Percentiles rank a stretch among this genome's conserved stretches.
These are phyloP conservation scores for Capsicum pubescens DNA, from an alignment of 257 asterid genomes.

Conservation along the genomic window DNA sequence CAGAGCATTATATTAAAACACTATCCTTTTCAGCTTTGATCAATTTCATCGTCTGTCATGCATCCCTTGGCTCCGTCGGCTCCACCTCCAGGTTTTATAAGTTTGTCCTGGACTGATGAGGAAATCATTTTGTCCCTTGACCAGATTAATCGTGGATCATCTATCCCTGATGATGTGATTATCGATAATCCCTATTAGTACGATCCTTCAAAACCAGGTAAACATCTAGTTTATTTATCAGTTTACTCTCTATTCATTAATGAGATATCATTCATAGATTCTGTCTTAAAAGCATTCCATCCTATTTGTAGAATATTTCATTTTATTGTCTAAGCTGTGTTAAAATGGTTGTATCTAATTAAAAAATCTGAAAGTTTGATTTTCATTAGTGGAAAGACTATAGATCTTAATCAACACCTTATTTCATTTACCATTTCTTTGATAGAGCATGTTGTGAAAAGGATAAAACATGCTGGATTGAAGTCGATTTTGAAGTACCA, in stretches of 20 bases:
- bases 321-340: neutral
- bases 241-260: neutral
- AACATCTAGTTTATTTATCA: slow-evolving; percentile 13
- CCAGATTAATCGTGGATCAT: slow-evolving; percentile 42
- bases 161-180: slow-evolving; percentile 57
- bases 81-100: slow-evolving; percentile 37
- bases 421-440: neutral
- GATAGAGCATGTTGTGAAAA: neutral
- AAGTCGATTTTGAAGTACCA: slow-evolving; percentile 3
- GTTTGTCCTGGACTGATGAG: slow-evolving; percentile 45
- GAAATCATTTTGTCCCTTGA: slow-evolving; percentile 44
- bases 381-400: neutral
- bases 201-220: slow-evolving; percentile 64
- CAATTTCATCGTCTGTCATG: slow-evolving; percentile 49
- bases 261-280: neutral
- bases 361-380: neutral
- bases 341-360: slow-evolving; percentile 8
- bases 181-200: slow-evolving; percentile 55
- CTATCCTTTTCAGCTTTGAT: slow-evolving; percentile 13
- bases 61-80: slow-evolving; percentile 45
- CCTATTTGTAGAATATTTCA: neutral
- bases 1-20: slow-evolving; percentile 29
- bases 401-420: neutral
- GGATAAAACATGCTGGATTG: neutral
- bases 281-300: neutral